Percentiles rank a stretch among this genome's conserved stretches.
Evolutionary conservation across 805 yeast species (phyloP).

Genomic region (Ogataea thermomethanolica): DNA sequence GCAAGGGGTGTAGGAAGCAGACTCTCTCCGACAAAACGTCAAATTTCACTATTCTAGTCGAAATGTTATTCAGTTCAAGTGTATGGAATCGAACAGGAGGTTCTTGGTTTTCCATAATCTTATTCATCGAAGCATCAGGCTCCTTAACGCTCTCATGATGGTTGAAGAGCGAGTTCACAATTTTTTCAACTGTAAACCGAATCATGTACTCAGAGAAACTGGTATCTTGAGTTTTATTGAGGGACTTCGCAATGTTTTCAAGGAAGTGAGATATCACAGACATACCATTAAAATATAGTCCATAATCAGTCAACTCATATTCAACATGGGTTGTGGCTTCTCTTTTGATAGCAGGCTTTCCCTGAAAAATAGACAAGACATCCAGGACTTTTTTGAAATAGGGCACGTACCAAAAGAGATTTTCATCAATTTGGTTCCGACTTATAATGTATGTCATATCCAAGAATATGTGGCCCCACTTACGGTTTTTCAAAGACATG

Average conservation of each 20-base stretch:
- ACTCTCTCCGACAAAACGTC: slow-evolving; percentile 47
- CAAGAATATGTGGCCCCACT: slow-evolving; percentile 74
- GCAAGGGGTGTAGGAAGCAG: slow-evolving; percentile 78
- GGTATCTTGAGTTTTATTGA: slow-evolving; percentile 26
- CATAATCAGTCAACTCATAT: slow-evolving; percentile 83
- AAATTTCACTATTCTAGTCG: slow-evolving; percentile 33
- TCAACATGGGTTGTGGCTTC: slow-evolving; percentile 83
- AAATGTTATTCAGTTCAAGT: slow-evolving; percentile 21
- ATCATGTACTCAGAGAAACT: slow-evolving; percentile 10
- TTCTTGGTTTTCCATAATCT: slow-evolving; percentile 25
- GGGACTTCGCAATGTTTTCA: slow-evolving; percentile 48
- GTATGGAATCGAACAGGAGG: slow-evolving; percentile 19
- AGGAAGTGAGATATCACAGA: slow-evolving; percentile 64
- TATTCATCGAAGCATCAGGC: slow-evolving; percentile 1
- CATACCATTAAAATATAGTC: slow-evolving; percentile 62
- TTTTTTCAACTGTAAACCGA: slow-evolving; percentile 11
- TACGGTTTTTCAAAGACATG: slow-evolving; percentile 55
- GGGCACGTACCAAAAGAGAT: slow-evolving; percentile 41
- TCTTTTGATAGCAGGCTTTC: slow-evolving; percentile 68
- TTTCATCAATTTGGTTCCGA: slow-evolving; percentile 55
- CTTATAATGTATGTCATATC: slow-evolving; percentile 77
- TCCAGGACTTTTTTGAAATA: slow-evolving; percentile 62
- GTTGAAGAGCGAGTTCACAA: slow-evolving; percentile 13
- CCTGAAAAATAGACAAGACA: slow-evolving; percentile 67
- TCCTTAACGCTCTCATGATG: slow-evolving; percentile 9